Evolutionary conservation across 371 early-diverging fungal genomes (phyloP), one percentile per base, ranked within the genome.

Genomic region (Blakeslea trispora): DNA sequence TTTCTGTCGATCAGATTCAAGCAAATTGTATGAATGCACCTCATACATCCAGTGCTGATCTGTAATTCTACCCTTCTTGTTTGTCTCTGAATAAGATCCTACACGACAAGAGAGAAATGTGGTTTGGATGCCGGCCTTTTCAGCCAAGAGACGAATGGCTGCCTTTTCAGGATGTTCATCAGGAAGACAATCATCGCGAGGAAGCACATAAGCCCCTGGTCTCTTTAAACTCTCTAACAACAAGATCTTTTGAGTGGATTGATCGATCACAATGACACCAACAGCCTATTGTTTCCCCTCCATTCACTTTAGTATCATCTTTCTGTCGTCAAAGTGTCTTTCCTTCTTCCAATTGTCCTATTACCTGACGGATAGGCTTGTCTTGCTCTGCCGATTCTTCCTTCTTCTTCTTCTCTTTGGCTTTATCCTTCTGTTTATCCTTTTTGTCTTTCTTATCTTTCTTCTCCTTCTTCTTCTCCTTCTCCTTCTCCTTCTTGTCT

Each of bases 21-120:
- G 61, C 7, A 71, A 24, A 14, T 47, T 64, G 19, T 64, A 51
- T 19, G 59, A 57, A 45, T 70, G 59, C 1, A 78, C 58, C 52
- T 78, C 73, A 55, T 71, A 78, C 69, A 78, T 73, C 69, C 71
- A 71, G 55, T 78, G 69, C 21, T 74, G 73, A 9, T 71, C 73
- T 31, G 64, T 62, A 0, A 68, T 69, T 21, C 67, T 72, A 6
- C 78, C 78, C 45, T 66, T 72, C 43, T 78, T 78, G 23, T 72
- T 73, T 22, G 71, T 62, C 50, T 78, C 73, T 23, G 66, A 62
- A 31, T 63, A 78, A 11, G 71, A 69, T 3, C 73, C 75, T 19
- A 78, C 55, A 31, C 66, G 69, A 18, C 50, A 50, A 4, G 59
- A 50, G 4, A 68, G 37, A 35, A 43, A 52, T 19, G 37, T 42